Conservation (phyloP, 441 rosid species). For the Isatis lusitanica region DNA sequence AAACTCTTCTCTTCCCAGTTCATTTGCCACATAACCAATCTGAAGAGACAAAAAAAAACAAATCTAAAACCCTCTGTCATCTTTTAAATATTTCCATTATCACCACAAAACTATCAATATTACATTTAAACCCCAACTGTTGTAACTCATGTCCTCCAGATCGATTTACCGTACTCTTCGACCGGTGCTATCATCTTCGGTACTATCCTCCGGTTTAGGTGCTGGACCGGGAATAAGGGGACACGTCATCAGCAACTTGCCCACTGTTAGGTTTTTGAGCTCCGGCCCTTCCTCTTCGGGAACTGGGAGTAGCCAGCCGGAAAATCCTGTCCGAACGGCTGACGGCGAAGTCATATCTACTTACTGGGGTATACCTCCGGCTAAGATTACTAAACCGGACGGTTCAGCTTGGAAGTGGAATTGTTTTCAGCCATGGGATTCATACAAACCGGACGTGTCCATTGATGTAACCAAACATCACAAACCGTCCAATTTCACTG, state of each 20-base stretch:
- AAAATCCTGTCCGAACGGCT: constrained; percentile 10
- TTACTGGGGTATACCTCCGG: constrained; percentile 69
- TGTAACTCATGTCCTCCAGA: constrained; percentile 20
- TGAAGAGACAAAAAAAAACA: neutral
- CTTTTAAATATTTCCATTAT: neutral
- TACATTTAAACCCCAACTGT: neutral
- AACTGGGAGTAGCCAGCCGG: constrained; percentile 6
- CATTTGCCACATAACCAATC: constrained; percentile 18
- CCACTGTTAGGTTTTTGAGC: constrained; percentile 5
- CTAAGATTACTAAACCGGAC: constrained; percentile 57
- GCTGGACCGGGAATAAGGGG: neutral
- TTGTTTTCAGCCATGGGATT: constrained; percentile 83
- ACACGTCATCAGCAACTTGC: constrained; percentile 1
- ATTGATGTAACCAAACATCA: constrained; percentile 83
- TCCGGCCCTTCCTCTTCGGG: constrained; percentile 18
- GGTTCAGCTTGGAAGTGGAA: constrained; percentile 82
- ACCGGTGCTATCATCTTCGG: constrained; percentile 35
- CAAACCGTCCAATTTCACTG: constrained; percentile 47
- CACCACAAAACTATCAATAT: neutral
- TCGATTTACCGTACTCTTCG: constrained; percentile 31
- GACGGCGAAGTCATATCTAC: constrained; percentile 46
- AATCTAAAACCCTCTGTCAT: neutral
- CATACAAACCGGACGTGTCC: constrained; percentile 54
- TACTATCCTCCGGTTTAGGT: constrained; percentile 28
- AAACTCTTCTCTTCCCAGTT: constrained; percentile 7